Evolutionary conservation across 1,284 basidiomycete genomes (phyloP), one percentile per base, ranked within the genome.

Genomic region (Schizopora paradoxa): DNA sequence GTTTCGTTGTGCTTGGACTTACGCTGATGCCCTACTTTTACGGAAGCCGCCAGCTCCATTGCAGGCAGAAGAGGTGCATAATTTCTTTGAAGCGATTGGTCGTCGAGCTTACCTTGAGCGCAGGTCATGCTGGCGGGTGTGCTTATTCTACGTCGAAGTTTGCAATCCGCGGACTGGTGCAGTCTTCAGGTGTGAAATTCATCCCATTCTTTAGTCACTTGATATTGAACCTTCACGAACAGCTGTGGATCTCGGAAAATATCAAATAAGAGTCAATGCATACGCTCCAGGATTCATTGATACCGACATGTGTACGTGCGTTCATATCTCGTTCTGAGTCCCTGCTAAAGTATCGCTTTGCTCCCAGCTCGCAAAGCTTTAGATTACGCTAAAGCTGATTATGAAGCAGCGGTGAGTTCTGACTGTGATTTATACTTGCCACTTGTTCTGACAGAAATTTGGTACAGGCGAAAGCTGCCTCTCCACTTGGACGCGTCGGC

Each of bases 101-200:
- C 6, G 6, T 38, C 32, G 19, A 16, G 43, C 32, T 16, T 32
- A 7, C 11, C n/a, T 33, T 28, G 41, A 11, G 23, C 29, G 10
- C 41, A 10, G 19, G 3, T 33, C 14, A 19, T 32, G 29, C 13
- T 32, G 37, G 46, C 22, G 32, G 26, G 3, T 46, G 39, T 2
- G 47, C 47, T 13, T 58, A 58, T 40, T 50, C 36, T 42, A 35
- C 34, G 19, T 55, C 55, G 19, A 64, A 64, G 49, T 62, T 62
- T 47, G 62, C 57, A 29, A 54, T 64, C 10, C 48, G 60, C 19
- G 56, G 54, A 2, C 47, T 64, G 32, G 62, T 60, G 23, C 58
- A 61, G 47, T 37, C 54, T 3, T 54, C 57, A 2, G 49, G 53
- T 54, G 39, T 11, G 42, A 28, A 8, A n/a, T n/a, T n/a, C n/a